Base-by-base conservation (phyloP, 1,139 yeast species). In the Debaryomyces fabryi region DNA sequence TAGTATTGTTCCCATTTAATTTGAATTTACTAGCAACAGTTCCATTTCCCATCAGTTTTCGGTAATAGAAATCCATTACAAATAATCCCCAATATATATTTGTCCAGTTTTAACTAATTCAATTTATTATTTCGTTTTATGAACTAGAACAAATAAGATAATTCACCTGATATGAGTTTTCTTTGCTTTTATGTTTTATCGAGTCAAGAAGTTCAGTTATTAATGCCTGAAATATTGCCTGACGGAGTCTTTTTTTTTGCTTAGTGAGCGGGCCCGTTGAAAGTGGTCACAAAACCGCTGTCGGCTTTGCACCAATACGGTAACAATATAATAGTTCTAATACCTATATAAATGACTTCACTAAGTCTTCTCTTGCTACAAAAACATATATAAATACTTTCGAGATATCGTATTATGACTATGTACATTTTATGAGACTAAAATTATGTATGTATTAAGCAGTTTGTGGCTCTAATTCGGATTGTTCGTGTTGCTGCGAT, bases 11-110 rank as follows among this genome's bases (percentile, higher is more conserved):
- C 13, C 44, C 37, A 21, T 25, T 33, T 30, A 71, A 55, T 13
- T 73, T 62, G 58, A 72, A 72, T 54, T 71, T 72, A 53, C 71
- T 65, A 35, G 77, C 60, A 41, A 69, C 57, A 20, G 75, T 60
- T 23, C 77, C 77, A 53, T 71, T 69, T 6, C 75, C 74, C 72
- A 71, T 63, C 66, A 62, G 71, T 50, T 65, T 70, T 20, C 67
- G 60, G 55, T 72, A 71, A 58, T 68, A 71, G 49, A 65, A 62
- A 51, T 70, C 74, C 76, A 72, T 71, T 12, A 6, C 30, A 27
- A 27, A 27, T 27, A 27, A 27, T 12, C 13, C n/a, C 30, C n/a
- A 27, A 12, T 27, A 27, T 12, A 27, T 4, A 12, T 27, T 27
- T 5, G 30, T 4, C 13, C 6, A 12, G 13, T 27, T 27, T 9